A percentile compares a stretch with the other conserved stretches of the same genome.
Conservation (phyloP, 148 eudicot genomes). For the Fagopyrum homotropicum region DNA sequence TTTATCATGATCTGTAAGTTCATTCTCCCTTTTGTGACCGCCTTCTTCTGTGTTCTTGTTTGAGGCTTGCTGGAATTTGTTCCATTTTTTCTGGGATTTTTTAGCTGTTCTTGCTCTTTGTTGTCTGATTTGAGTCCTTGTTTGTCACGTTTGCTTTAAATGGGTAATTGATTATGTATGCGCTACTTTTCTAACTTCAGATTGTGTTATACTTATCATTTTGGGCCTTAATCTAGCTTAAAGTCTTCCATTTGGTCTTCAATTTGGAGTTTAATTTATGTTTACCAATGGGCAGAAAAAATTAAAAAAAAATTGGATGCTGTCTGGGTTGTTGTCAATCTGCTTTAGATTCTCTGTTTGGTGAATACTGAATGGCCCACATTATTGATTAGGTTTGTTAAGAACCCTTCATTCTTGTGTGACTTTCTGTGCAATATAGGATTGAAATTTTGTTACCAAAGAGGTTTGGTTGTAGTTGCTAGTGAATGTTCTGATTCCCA, state of each 20-base stretch:
- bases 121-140: conserved; percentile 14
- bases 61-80: too few relatives aligned
- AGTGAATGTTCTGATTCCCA: background rate
- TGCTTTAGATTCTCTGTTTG: conserved; percentile 14
- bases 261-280: conserved; percentile 1
- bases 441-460: background rate
- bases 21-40: conserved; percentile 9
- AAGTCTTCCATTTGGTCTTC: background rate
- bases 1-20: conserved; percentile 52
- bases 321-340: conserved; percentile 9
- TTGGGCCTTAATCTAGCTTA: background rate
- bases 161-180: background rate
- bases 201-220: background rate
- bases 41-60: conserved; percentile 2
- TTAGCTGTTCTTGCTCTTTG: background rate
- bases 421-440: conserved; percentile 10
- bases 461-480: background rate
- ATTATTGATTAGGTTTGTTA: conserved; percentile 2
- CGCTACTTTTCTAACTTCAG: conserved; percentile 8
- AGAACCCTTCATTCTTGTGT: background rate
- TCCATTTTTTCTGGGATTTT: too few relatives aligned
- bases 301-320: background rate
- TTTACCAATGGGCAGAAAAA: background rate
- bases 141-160: conserved; percentile 8
- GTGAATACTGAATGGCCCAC: conserved; percentile 15